These are phyloP conservation scores for Eimeria acervulina DNA, from an alignment of 169 alveolate genomes.

Conservation along the genomic window DNA sequence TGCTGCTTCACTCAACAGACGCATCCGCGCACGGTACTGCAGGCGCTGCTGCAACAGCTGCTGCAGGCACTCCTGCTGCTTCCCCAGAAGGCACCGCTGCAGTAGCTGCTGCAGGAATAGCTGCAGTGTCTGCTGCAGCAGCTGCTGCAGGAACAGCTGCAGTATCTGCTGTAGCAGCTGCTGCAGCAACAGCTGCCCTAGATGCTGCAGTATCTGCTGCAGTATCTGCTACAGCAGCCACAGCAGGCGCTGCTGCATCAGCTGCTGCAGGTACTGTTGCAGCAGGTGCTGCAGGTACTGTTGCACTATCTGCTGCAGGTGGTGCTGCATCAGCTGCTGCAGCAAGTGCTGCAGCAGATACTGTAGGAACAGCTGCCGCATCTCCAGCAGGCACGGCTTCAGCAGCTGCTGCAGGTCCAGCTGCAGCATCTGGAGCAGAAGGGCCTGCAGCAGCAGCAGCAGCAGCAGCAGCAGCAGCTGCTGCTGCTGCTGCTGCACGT, in stretches of 20 bases:
- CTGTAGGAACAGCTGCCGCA: background rate
- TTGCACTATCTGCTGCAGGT: background rate
- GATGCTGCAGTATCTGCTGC: background rate
- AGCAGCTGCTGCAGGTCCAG: conserved; percentile 4
- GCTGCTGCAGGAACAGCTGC: background rate
- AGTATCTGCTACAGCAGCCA: conserved; percentile 14
- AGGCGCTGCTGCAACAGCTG: background rate
- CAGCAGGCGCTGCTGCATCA: conserved; percentile 1
- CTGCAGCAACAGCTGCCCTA: background rate
- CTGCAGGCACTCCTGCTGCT: background rate
- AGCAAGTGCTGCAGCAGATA: conserved; percentile 16
- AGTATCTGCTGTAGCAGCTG: background rate
- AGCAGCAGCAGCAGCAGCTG: conserved; percentile 35
- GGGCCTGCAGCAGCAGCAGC: conserved; percentile 7
- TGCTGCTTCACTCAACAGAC: background rate
- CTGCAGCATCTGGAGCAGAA: background rate
- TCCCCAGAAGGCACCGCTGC: background rate
- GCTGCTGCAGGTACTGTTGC: background rate
- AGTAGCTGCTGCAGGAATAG: background rate
- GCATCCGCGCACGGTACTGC: conserved; percentile 1
- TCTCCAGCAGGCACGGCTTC: conserved; percentile 10
- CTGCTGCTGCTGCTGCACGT: conserved; percentile 70
- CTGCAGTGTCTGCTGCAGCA: background rate
- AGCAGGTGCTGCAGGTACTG: background rate
- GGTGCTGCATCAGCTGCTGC: conserved; percentile 10